These are phyloP conservation scores for Pleurostoma richardsiae DNA, from an alignment of 2,329 filamentous ascomycete genomes.

Conservation along the genomic window DNA sequence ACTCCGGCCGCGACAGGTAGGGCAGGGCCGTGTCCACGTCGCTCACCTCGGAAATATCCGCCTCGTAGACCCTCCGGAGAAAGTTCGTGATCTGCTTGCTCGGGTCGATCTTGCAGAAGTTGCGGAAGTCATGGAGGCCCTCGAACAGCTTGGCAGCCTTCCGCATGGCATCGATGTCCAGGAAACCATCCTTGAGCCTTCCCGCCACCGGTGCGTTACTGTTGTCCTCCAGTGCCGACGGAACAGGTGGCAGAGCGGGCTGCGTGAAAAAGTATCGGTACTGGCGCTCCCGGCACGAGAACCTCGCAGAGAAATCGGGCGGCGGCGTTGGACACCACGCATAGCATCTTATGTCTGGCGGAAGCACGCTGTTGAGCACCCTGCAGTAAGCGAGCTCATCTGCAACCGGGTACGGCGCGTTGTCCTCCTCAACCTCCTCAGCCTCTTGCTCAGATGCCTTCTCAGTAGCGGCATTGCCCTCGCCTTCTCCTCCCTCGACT, in stretches of 20 bases:
- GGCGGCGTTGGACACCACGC: conserved; percentile 90
- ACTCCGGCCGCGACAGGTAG: conserved; percentile 44
- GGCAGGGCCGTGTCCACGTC: conserved; percentile 48
- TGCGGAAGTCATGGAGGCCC: conserved; percentile 89
- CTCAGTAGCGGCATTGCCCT: neutral
- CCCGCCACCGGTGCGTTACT: conserved; percentile 14
- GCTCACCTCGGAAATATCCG: conserved; percentile 69
- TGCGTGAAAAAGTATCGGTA: conserved; percentile 99
- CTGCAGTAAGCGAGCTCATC: conserved; percentile 84
- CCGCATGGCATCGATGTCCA: conserved; percentile 85
- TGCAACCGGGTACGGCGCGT: conserved; percentile 57
- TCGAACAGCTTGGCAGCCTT: conserved; percentile 74
- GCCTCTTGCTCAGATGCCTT: conserved; percentile 5
- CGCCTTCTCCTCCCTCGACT: conserved; percentile 11
- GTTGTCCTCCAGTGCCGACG: conserved; percentile 38
- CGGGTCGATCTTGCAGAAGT: conserved; percentile 91
- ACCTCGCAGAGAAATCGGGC: conserved; percentile 78
- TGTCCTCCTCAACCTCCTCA: conserved; percentile 25
- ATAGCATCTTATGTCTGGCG: conserved; percentile 81
- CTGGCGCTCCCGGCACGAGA: conserved; percentile 84
- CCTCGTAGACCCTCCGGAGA: conserved; percentile 70
- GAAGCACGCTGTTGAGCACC: conserved; percentile 81
- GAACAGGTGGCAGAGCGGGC: conserved; percentile 72
- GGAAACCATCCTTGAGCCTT: conserved; percentile 61
- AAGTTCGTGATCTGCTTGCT: conserved; percentile 88